These are phyloP conservation scores for Epichloe amarillans DNA, from an alignment of 2,329 filamentous ascomycete species.

Conservation along the genomic window DNA sequence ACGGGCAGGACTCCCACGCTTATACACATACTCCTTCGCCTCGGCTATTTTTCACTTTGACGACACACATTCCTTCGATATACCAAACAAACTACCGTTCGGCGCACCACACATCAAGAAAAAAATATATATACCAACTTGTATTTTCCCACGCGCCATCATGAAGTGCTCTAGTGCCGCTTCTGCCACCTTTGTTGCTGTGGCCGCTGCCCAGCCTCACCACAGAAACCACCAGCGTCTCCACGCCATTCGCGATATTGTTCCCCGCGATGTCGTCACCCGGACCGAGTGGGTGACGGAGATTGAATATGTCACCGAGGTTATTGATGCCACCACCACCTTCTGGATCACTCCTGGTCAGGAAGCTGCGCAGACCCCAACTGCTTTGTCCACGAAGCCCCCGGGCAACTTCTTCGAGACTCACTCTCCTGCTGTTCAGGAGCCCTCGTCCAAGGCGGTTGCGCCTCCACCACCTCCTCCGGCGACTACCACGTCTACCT, in stretches of 20 bases:
- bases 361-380: conserved; percentile 11
- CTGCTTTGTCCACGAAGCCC: conserved; percentile 10
- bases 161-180: conserved; percentile 29
- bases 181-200: conserved; percentile 22
- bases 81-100: conserved; percentile 3
- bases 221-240: conserved; percentile 24
- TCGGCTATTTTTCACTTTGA: neutral
- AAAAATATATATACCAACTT: neutral
- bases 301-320: conserved; percentile 31
- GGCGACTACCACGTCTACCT: conserved; percentile 8
- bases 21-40: conserved; percentile 7
- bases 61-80: conserved; percentile 1
- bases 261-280: conserved; percentile 29
- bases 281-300: conserved; percentile 39
- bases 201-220: conserved; percentile 38
- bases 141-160: neutral
- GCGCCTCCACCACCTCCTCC: conserved; percentile 5
- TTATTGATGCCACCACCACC: conserved; percentile 36
- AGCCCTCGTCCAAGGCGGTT: neutral
- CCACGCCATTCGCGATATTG: conserved; percentile 11
- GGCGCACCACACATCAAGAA: neutral
- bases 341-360: conserved; percentile 26
- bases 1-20: conserved; percentile 7
- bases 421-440: neutral
- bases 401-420: conserved; percentile 20